Percentiles rank a stretch among this genome's conserved stretches.
Evolutionary conservation across 768 basidiomycete genomes (phyloP).

Genomic region (Rhizopogon sp.): DNA sequence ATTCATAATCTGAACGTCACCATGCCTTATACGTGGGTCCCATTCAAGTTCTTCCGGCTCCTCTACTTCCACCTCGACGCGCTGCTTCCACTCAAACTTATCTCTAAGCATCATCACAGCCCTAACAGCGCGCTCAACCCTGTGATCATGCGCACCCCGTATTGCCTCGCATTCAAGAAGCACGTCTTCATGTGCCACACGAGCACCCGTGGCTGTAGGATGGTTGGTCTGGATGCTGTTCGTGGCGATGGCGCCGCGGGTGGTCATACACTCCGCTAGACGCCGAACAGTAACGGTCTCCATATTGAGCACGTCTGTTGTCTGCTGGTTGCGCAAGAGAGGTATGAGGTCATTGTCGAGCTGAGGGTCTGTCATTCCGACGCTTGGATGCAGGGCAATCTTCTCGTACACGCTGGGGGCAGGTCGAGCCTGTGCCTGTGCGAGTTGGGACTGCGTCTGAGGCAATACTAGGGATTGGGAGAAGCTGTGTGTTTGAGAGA

Average conservation of each 20-base stretch:
- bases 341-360: constrained; percentile 72
- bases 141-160: constrained; percentile 63
- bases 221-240: constrained; percentile 40
- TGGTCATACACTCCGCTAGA: constrained; percentile 61
- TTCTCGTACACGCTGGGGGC: constrained; percentile 45
- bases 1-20: constrained; percentile 5
- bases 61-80: constrained; percentile 75
- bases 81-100: constrained; percentile 76
- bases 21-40: constrained; percentile 46
- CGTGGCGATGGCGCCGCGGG: constrained; percentile 42
- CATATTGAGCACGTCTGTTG: constrained; percentile 63
- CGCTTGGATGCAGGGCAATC: constrained; percentile 63
- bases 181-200: constrained; percentile 49
- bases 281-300: constrained; percentile 72
- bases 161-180: constrained; percentile 63
- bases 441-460: constrained; percentile 20
- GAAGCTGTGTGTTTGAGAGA: constrained; percentile 79
- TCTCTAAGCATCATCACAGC: constrained; percentile 76
- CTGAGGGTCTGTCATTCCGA: constrained; percentile 54
- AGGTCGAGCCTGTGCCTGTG: constrained; percentile 6
- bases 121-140: constrained; percentile 73
- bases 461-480: constrained; percentile 52
- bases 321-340: constrained; percentile 75
- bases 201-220: constrained; percentile 18
- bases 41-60: constrained; percentile 76